Evolutionary conservation across 73 alveolate genomes (phyloP), one percentile per base, ranked within the genome.

Genomic region (Diophrys appendiculata): DNA sequence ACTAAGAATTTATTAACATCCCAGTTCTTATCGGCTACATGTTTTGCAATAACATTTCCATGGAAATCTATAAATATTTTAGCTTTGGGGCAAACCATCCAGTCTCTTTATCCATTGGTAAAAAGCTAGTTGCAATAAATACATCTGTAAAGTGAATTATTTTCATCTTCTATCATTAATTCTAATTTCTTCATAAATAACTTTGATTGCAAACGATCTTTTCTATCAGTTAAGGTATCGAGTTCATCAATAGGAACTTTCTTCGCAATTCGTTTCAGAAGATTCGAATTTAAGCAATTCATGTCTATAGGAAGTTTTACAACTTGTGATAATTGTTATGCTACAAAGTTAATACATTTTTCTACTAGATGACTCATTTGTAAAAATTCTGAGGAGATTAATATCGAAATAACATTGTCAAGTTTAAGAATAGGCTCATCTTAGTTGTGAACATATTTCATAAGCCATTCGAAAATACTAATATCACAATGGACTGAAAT

Each of bases 401-500:
- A 73, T 3, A 89, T 85, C 1, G 96, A 87, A 18, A 89, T 85
- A 31, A 84, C 93, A 22, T 71, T 89, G 25, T 78, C 54, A 13
- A 78, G 69, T 25, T 77, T 88, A 2, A 85, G 86, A 31, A 81
- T 55, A 2, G 96, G 91, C n/a, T n/a, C n/a, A 33, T 31, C 29
- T 28, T 35, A 28, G 73, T 53, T 25, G 70, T 84, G 56, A 34
- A 89, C 53, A 65, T 85, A 89, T 24, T 80, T 80, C 91, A 89
- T 84, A 29, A 89, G 86, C 93, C 96, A 89, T 87, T 84, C 96
- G 53, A 89, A 89, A 26, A 89, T 85, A 14, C 78, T 80, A 64
- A 89, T 74, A 72, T 89, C 96, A 60, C 96, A 89, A 65, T 89
- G 96, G 27, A 89, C 96, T 34, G 87, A 73, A 24, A 88, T 88